Base-by-base conservation (phyloP, 192 early-diverging fungal genomes). In the Dimargaris verticillata region DNA sequence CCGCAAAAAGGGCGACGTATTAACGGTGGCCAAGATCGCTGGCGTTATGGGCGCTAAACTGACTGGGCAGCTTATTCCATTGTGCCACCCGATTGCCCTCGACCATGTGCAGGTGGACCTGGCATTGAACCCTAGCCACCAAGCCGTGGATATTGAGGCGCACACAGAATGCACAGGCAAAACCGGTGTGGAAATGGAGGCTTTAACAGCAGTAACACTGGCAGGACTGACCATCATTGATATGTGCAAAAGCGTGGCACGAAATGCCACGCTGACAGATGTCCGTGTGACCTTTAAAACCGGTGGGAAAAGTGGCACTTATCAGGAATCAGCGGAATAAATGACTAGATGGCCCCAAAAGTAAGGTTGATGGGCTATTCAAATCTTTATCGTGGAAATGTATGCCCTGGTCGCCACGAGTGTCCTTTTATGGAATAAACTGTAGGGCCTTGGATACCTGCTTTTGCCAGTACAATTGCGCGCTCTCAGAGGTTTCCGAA, bases 241-340 rank as follows among this genome's bases (percentile, higher is more conserved):
- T 66, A 97, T 97, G 94, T 94, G 88, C 69, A 97, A 97, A 64
- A 89, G 91, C 0, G 88, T 85, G 10, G 79, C 83, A 42, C 89
- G 90, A 61, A 73, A 69, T n/a, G 93, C 93, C 76, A 66, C 69
- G 25, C 92, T 97, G 64, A 72, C 76, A 28, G 75, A 80, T 44
- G 74, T 94, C 41, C 67, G 83, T 4, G 82, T 97, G 0, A 69
- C 86, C 22, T 69, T 78, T 53, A 97, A 97, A 68, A 72, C 81
- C 0, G 94, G 94, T 6, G 94, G 94, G 9, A 88, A 87, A 63
- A 86, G 83, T 61, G 92, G 88, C 0, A 28, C 51, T 9, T 83
- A 74, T 65, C 17, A 61, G 49, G 64, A 44, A n/a, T n/a, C n/a
- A n/a, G n/a, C n/a, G n/a, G n/a, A n/a, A n/a, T n/a, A n/a, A n/a